A percentile compares a stretch with the other conserved stretches of the same genome.
Evolutionary conservation across 2,329 filamentous ascomycete species (phyloP).

Genomic region (Penicillium sclerotiorum): DNA sequence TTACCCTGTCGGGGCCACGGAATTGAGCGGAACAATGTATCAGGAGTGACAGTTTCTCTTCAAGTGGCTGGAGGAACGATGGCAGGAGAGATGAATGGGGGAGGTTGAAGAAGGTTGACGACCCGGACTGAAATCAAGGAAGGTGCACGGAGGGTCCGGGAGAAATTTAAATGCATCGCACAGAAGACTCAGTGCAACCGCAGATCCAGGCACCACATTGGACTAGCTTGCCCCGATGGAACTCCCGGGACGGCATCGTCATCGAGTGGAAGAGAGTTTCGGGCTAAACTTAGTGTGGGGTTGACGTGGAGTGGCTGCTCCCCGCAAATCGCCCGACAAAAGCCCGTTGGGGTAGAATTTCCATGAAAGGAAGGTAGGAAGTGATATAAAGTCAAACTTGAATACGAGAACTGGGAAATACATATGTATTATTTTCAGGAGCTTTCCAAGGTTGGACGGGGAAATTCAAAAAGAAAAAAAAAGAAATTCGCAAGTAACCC

Average conservation of each 20-base stretch:
- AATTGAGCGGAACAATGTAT: not conserved
- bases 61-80: not conserved
- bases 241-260: constrained; percentile 14
- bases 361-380: constrained; percentile 3
- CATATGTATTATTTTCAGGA: too few species aligned
- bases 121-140: not conserved
- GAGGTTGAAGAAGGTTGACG: not conserved
- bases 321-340: constrained; percentile 18
- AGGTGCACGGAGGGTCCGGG: not conserved
- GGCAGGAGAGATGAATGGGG: not conserved
- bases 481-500: too few species aligned
- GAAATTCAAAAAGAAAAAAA: too few species aligned
- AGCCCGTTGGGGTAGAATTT: constrained; percentile 2
- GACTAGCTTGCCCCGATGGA: not conserved
- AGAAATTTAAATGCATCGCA: constrained; percentile 4
- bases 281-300: constrained; percentile 16
- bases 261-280: constrained; percentile 18
- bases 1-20: constrained; percentile 3
- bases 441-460: too few species aligned
- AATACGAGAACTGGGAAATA: too few species aligned
- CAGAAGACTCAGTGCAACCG: constrained; percentile 3
- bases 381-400: too few species aligned
- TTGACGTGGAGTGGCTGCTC: constrained; percentile 2
- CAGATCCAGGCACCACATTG: constrained; percentile 19
- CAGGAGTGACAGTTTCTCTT: too few species aligned